Evolutionary conservation across 352 stramenopile genomes (phyloP).

Genomic region (Pythium periplocum): DNA sequence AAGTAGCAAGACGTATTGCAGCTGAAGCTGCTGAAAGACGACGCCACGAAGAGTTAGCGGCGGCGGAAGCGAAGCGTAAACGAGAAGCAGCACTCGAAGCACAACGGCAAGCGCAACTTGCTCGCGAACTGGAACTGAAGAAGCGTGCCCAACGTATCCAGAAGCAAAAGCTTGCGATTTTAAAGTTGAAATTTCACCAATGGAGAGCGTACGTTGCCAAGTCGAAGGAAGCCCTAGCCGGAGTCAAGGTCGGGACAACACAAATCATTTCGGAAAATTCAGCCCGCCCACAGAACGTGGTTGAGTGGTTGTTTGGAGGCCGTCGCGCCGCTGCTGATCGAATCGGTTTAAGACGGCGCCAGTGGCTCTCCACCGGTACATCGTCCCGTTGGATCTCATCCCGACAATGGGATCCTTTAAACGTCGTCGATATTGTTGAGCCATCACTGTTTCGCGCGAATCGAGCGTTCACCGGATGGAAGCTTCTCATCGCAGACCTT

Average conservation of each 20-base stretch:
- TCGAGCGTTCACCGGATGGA: conserved; percentile 33
- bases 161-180: conserved; percentile 45
- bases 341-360: conserved; percentile 15
- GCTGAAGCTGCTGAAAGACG: not conserved
- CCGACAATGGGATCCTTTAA: conserved; percentile 22
- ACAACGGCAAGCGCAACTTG: conserved; percentile 38
- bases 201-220: conserved; percentile 66
- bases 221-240: conserved; percentile 32
- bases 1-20: conserved; percentile 23
- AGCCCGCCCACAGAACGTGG: conserved; percentile 6
- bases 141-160: conserved; percentile 25
- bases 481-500: conserved; percentile 71
- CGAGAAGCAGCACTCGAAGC: conserved; percentile 35
- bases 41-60: conserved; percentile 3
- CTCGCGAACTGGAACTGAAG: conserved; percentile 35
- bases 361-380: not conserved
- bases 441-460: not conserved
- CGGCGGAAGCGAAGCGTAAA: conserved; percentile 22
- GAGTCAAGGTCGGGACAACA: conserved; percentile 32
- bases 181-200: conserved; percentile 49
- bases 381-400: not conserved
- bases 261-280: conserved; percentile 10
- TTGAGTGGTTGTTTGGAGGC: conserved; percentile 21
- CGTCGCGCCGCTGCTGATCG: conserved; percentile 12
- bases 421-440: conserved; percentile 29